Base-by-base conservation (phyloP, 2,329 filamentous ascomycete genomes). In the Pleoardoris graminearum region DNA sequence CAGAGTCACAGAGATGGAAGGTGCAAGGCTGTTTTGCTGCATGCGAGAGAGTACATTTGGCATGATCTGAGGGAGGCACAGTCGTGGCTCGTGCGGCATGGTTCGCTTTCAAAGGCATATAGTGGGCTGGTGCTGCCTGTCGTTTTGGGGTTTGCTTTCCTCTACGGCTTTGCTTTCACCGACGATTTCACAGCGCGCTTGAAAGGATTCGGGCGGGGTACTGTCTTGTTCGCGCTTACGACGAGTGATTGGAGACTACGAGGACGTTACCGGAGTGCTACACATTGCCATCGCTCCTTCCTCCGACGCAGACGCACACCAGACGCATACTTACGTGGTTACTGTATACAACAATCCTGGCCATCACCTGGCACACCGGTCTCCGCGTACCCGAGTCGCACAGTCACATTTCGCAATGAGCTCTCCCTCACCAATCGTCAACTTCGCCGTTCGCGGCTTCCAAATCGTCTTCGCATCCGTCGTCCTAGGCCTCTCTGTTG, bases 381-480 rank as follows among this genome's bases (percentile, higher is more conserved):
- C 44, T 21, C 17, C 25, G 11, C 50, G 12, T 19, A 21, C 7
- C 32, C 29, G 11, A 21, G 29, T 36, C 27, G 23, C 44, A 37
- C 33, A 36, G 35, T 36, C 44, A 46, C 41, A 43, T 47, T 22
- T 27, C 21, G n/a, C n/a, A 17, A 43, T 39, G 25, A 32, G 19
- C 11, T 27, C 33, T 32, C 17, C 27, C 35, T 41, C 21, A n/a
- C 32, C 30, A 46, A 38, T 51, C 46, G 33, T 58, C 51, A 55
- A 47, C 37, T 46, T 59, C 30, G 50, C 36, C 42, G 38, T 61
- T 22, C 60, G 64, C 6, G 54, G 51, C 22, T 29, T 51, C 3
- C 63, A 67, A 48, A 32, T 51, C 5, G 33, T 66, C 27, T 61
- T 65, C 44, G 53, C 53, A 4, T 27, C 57, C 12, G 51, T 61